A percentile compares a stretch with the other conserved stretches of the same genome.
Evolutionary conservation across 192 early-diverging fungal species (phyloP).

Genomic region (Chytriomyces sp.): DNA sequence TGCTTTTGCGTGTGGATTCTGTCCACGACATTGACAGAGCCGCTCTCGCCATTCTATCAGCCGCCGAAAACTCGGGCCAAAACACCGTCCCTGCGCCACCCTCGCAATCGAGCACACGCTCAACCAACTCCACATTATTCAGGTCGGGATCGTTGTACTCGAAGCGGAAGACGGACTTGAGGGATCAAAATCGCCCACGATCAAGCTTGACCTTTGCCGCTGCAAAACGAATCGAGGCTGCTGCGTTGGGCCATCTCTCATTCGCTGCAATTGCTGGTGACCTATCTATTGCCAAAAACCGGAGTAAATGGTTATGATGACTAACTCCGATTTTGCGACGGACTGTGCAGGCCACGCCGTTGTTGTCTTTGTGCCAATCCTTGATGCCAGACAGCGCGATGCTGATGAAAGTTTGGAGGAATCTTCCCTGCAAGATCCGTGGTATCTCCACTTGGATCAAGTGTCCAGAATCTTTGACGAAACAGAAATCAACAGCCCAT

Average conservation of each 20-base stretch:
- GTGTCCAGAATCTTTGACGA: conserved; percentile 27
- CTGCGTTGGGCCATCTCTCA: conserved; percentile 18
- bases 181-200: too few relatives aligned
- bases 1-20: neutral
- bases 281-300: neutral
- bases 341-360: conserved; percentile 3
- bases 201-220: too few relatives aligned
- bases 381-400: neutral
- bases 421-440: conserved; percentile 15
- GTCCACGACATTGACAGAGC: neutral
- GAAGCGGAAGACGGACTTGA: too few relatives aligned
- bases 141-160: too few relatives aligned
- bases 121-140: too few relatives aligned
- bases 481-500: conserved; percentile 17
- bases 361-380: conserved; percentile 19
- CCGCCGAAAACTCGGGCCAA: neutral
- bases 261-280: conserved; percentile 16
- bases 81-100: too few relatives aligned
- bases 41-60: neutral
- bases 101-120: too few relatives aligned
- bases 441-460: conserved; percentile 29
- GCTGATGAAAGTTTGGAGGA: neutral
- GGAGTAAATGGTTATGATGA: neutral
- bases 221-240: neutral
- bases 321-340: neutral